Base-by-base conservation (phyloP, 208 protist genomes). In the Acanthamoeba comandoni region DNA sequence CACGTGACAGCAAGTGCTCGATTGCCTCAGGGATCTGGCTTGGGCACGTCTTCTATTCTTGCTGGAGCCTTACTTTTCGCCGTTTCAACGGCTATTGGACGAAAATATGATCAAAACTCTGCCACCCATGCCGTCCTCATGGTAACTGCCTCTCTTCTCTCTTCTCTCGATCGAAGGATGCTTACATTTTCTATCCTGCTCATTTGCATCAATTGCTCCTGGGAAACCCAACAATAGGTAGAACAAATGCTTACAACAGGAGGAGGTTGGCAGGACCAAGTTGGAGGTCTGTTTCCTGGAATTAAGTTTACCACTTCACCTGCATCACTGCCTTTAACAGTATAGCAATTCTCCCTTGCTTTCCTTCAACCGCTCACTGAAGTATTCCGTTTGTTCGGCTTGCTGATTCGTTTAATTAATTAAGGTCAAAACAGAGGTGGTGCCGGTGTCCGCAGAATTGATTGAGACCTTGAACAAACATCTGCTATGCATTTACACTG, bases 231-330 rank as follows among this genome's bases (percentile, higher is more conserved):
- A 69, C 90, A 5, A 17, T 93, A 29, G 70, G 90, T 95, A 2
- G 92, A 95, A n/a, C 93, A 95, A 57, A 92, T 95, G 93, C 80
- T 95, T 9, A 94, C 93, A 2, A 94, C 92, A 2, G 89, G 92
- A 48, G 93, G 93, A 69, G 93, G 93, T 17, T 95, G 90, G 90
- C 88, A 94, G 70, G 93, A 95, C 58, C 92, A 93, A 58, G 53
- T 94, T 5, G 93, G 93, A 49, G 93, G 92, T 9, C 43, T 92
- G 3, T 29, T 91, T 12, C 90, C 86, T 49, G 93, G 93, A 19
- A 51, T 95, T 5, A 94, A 94, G 60, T 48, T 73, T 8, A 17
- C 70, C 12, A 5, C 53, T 12, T 71, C 51, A 29, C 70, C 43
- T 17, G 9, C 70, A 11, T 17, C 7, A 7, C 13, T 77, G 69